phyloP scores from a whole-genome alignment of 352 stramenopile species.

The Globisporangium radiosum region DNA sequence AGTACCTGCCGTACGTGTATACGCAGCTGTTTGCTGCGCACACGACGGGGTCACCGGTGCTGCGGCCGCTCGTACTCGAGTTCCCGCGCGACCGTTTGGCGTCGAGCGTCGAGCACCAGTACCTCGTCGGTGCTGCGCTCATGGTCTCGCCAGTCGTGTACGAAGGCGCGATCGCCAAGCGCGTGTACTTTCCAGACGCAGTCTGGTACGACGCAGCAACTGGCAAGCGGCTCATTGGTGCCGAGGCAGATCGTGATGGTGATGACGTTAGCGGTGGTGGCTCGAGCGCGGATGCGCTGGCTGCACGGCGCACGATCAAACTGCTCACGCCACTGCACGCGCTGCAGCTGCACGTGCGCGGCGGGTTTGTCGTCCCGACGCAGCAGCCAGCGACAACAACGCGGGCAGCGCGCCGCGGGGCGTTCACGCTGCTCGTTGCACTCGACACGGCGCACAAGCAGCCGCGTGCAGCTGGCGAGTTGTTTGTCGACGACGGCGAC shows the following conservation, averaged over 20 bases:
- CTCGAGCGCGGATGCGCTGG: conserved; percentile 1
- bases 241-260: not conserved
- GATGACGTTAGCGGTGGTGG: not conserved
- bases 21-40: conserved; percentile 69
- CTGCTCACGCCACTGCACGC: conserved; percentile 48
- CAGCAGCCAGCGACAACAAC: conserved; percentile 54
- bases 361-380: conserved; percentile 53
- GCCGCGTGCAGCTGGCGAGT: conserved; percentile 32
- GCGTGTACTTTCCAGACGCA: conserved; percentile 63
- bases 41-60: conserved; percentile 31
- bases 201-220: conserved; percentile 64
- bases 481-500: conserved; percentile 75
- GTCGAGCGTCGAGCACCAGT: conserved; percentile 53
- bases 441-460: conserved; percentile 21
- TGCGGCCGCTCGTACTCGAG: conserved; percentile 53
- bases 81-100: conserved; percentile 44
- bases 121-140: conserved; percentile 57
- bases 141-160: conserved; percentile 79
- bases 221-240: conserved; percentile 25
- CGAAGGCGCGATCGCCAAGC: conserved; percentile 41
- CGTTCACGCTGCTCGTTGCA: conserved; percentile 50
- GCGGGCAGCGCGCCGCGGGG: conserved; percentile 40
- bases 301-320: conserved; percentile 15
- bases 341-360: conserved; percentile 61
- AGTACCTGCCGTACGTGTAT: conserved; percentile 82